Evolutionary conservation across 2,329 filamentous ascomycete genomes (phyloP), one percentile per base, ranked within the genome.

Genomic region (Fusarium oligoseptatum): DNA sequence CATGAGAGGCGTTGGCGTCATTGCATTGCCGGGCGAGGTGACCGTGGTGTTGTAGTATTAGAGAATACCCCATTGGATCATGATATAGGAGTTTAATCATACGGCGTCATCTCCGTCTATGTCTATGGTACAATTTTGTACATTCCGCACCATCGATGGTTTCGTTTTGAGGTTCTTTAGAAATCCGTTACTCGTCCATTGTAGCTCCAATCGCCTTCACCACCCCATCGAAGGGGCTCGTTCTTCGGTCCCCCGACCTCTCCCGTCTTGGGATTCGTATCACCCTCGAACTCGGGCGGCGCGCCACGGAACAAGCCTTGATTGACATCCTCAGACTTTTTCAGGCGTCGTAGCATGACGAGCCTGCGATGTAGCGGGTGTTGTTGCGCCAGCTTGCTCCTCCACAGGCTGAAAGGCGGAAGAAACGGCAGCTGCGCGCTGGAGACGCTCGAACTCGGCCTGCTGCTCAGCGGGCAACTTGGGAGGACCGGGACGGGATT

Each of bases 211-310:
- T 92, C 91, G 1, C 94, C 92, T 0, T 79, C 81, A 20, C 88
- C 86, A 0, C 95, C 95, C 96, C 96, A 98, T 78, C 95, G 87
- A 81, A 98, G 81, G 61, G 97, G 97, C 84, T 99, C 96, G 81
- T 97, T 98, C 91, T 98, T 99, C 7, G 97, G 97, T 1, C 97
- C 97, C 7, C 97, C 97, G 12, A 98, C 91, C 87, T 99, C 97
- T 27, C 97, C 97, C 2, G 97, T 99, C 87, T 92, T 93, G 3
- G 97, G 97, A 83, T 99, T 98, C 65, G 87, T 88, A 64, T 98
- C 95, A 68, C 97, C 97, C 76, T 96, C 92, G 79, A 99, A 99
- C 85, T 98, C 96, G 2, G 97, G 95, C 79, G 92, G 90, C 50
- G 95, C 93, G 39, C 96, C 96, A 73, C 91, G 87, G 74, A 92